phyloP scores from a whole-genome alignment of 352 stramenopile genomes.

The Globisporangium nodosum region DNA sequence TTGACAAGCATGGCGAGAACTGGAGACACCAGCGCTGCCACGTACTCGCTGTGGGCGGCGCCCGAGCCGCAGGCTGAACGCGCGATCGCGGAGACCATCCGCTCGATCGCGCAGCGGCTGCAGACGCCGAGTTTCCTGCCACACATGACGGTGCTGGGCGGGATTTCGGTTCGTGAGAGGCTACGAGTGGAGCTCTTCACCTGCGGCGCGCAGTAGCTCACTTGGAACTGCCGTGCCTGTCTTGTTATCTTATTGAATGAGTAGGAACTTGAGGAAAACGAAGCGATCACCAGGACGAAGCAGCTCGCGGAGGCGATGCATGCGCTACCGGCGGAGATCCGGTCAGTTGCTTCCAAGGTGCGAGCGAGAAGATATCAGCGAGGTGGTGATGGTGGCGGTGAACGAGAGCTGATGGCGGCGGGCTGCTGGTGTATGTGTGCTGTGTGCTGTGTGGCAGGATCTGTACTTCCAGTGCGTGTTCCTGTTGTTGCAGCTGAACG shows the following conservation, averaged over 20 bases:
- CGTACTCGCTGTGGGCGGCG: constrained; percentile 57
- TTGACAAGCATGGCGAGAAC: too few species aligned
- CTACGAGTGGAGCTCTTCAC: not conserved
- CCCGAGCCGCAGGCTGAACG: constrained; percentile 15
- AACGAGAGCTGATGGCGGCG: not conserved
- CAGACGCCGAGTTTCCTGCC: constrained; percentile 38
- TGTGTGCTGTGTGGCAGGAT: not conserved
- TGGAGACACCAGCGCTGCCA: not conserved
- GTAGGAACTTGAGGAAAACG: constrained; percentile 21
- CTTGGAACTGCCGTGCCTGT: not conserved
- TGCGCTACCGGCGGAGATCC: constrained; percentile 26
- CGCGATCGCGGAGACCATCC: constrained; percentile 26
- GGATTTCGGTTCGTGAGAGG: constrained; percentile 22
- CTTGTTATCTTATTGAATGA: not conserved
- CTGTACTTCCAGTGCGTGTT: constrained; percentile 75
- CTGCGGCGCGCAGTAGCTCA: too few species aligned
- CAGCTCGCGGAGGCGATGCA: constrained; percentile 27
- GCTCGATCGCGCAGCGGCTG: constrained; percentile 30
- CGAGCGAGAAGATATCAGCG: not conserved
- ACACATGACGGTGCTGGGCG: constrained; percentile 59
- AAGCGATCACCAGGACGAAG: constrained; percentile 27
- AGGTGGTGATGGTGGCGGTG: not conserved
- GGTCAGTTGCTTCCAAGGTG: constrained; percentile 48
- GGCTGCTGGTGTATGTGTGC: too few species aligned
- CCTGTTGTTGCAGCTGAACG: constrained; percentile 33